Evolutionary conservation across 768 basidiomycete species (phyloP).

Genomic region (Pulveroboletus ravenelii): DNA sequence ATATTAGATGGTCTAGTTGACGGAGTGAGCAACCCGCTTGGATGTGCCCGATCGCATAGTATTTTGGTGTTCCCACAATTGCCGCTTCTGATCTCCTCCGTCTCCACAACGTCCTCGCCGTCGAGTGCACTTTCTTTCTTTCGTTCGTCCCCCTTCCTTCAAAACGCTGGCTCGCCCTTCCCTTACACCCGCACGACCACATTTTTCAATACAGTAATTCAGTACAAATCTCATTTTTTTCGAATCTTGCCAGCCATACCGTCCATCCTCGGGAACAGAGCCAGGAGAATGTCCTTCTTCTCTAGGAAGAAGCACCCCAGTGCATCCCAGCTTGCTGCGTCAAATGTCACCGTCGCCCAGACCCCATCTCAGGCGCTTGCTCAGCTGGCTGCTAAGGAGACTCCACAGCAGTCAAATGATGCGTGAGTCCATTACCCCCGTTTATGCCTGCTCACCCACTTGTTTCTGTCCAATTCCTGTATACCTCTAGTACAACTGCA

Average conservation of each 20-base stretch:
- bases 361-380: slow-evolving; percentile 66
- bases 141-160: slow-evolving; percentile 10
- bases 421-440: slow-evolving; percentile 29
- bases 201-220: slow-evolving; percentile 11
- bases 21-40: slow-evolving; percentile 1
- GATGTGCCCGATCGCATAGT: not conserved
- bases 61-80: slow-evolving; percentile 9
- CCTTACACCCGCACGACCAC: not conserved
- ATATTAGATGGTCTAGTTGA: slow-evolving; percentile 1
- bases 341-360: slow-evolving; percentile 54
- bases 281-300: slow-evolving; percentile 91
- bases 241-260: slow-evolving; percentile 50
- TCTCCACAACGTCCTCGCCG: slow-evolving; percentile 12
- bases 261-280: slow-evolving; percentile 56
- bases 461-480: not conserved
- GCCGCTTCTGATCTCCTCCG: slow-evolving; percentile 16
- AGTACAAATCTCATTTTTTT: slow-evolving; percentile 15
- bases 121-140: slow-evolving; percentile 5
- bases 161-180: slow-evolving; percentile 24
- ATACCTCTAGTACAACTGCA: slow-evolving; percentile 7
- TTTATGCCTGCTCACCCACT: slow-evolving; percentile 1
- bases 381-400: slow-evolving; percentile 41
- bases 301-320: slow-evolving; percentile 76
- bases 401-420: slow-evolving; percentile 30
- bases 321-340: slow-evolving; percentile 37